Conservation (phyloP, 345 rosid genomes). For the Nephelium lappaceum region DNA sequence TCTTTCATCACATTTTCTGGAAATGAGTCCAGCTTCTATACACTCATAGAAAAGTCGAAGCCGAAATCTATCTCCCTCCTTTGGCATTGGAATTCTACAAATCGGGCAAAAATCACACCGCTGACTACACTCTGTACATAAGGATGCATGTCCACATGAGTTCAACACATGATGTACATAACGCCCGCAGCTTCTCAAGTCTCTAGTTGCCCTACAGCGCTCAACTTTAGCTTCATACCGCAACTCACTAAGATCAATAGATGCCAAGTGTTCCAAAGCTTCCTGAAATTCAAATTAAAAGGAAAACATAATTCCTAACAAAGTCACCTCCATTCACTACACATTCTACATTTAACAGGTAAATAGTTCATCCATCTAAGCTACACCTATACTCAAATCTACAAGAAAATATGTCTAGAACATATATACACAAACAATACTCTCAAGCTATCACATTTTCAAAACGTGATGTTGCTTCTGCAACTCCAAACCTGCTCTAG, state of each 20-base stretch:
- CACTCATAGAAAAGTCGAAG: slow-evolving; percentile 85
- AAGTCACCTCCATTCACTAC: neutral
- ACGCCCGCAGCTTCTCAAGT: slow-evolving; percentile 85
- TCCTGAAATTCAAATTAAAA: slow-evolving; percentile 56
- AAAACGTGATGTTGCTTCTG: neutral
- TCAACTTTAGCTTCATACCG: slow-evolving; percentile 87
- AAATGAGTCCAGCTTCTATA: slow-evolving; percentile 79
- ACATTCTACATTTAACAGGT: neutral
- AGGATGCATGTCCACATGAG: slow-evolving; percentile 91
- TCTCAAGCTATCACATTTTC: neutral
- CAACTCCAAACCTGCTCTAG: neutral
- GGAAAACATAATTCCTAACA: neutral
- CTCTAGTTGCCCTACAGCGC: slow-evolving; percentile 90
- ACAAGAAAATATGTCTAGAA: no score
- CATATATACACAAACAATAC: no score
- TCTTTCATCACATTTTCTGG: slow-evolving; percentile 53
- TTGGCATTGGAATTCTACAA: slow-evolving; percentile 62
- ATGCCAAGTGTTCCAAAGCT: slow-evolving; percentile 81
- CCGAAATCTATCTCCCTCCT: slow-evolving; percentile 41
- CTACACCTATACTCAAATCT: neutral
- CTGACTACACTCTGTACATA: slow-evolving; percentile 83
- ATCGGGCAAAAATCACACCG: slow-evolving; percentile 89
- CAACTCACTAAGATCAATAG: slow-evolving; percentile 68
- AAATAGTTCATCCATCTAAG: neutral
- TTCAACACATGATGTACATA: slow-evolving; percentile 64